Base-by-base conservation (phyloP, 305 asterid genomes). In the Fraxinus sp. region DNA sequence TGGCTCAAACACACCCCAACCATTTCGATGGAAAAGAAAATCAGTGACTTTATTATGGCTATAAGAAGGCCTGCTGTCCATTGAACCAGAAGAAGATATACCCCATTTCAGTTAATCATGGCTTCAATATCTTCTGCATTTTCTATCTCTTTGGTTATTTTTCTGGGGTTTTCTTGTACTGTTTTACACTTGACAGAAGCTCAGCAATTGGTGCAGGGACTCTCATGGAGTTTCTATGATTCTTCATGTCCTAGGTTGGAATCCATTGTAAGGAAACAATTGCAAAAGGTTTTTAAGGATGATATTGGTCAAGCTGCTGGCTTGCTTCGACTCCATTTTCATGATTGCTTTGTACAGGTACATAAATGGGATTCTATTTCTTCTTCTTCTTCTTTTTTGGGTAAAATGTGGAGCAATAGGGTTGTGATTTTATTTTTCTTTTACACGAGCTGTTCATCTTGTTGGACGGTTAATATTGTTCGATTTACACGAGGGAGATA, bases 251-350 rank as follows among this genome's bases (percentile, higher is more conserved):
- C 95, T 1, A 76, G 59, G 0, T 52, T 92, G 78, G 90, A 89
- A 80, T 82, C 90, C 79, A 85, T 88, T 77, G 79, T 92, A 0
- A 86, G 91, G 75, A 28, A 80, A 0, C 89, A 82, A 59, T 92
- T 92, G 66, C 22, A 70, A 44, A 73, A 36, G 30, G 94, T 86
- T 10, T 89, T 91, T 85, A 18, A 83, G 7, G 73, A 87, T 3
- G 95, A 92, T 32, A 89, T 91, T 16, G 90, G 88, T 74, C 94
- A 90, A 83, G 95, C 95, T 80, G 97, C 94, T 8, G 97, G 97
- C 28, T 68, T 92, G 86, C 97, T 92, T 85, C 91, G 94, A 0
- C 97, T 92, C 84, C 92, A 89, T 77, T 92, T 91, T 79, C 94
- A 91, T 5, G 94, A 92, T 62, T 92, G 97, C 88, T 92, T 91